Evolutionary conservation across 805 yeast species (phyloP).

Genomic region (Nakazawaea molendinolei): DNA sequence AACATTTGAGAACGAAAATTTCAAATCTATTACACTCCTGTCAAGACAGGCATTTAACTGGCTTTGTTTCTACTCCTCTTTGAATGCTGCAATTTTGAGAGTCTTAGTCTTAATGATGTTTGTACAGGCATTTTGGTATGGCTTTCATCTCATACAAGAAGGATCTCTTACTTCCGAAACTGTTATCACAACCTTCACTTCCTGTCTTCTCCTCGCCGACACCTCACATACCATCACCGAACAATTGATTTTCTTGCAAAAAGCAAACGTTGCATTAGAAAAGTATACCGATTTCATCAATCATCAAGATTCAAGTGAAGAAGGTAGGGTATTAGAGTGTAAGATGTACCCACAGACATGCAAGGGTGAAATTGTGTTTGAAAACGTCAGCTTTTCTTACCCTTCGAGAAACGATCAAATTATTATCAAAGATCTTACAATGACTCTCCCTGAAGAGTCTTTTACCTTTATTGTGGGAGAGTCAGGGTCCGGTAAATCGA

Average conservation of each 20-base stretch:
- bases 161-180: conserved; percentile 49
- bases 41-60: conserved; percentile 35
- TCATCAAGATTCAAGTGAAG: conserved; percentile 3
- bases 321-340: not conserved
- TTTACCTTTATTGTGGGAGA: conserved; percentile 70
- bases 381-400: conserved; percentile 56
- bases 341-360: conserved; percentile 22
- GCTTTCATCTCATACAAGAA: conserved; percentile 53
- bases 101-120: conserved; percentile 64
- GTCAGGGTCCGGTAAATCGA: conserved; percentile 94
- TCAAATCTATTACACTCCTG: conserved; percentile 24
- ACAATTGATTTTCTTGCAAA: conserved; percentile 55
- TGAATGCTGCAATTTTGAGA: conserved; percentile 53
- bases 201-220: conserved; percentile 70
- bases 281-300: conserved; percentile 39
- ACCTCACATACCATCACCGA: conserved; percentile 48
- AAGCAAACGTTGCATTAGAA: conserved; percentile 63
- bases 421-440: conserved; percentile 40
- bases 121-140: conserved; percentile 92
- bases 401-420: conserved; percentile 43
- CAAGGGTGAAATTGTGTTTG: conserved; percentile 47
- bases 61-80: conserved; percentile 39
- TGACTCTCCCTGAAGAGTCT: conserved; percentile 37
- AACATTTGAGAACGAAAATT: conserved; percentile 38
- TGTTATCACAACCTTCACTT: conserved; percentile 76